Evolutionary conservation across 1,139 yeast species (phyloP), one percentile per base, ranked within the genome.

Genomic region (Blastobotrys niveus): DNA sequence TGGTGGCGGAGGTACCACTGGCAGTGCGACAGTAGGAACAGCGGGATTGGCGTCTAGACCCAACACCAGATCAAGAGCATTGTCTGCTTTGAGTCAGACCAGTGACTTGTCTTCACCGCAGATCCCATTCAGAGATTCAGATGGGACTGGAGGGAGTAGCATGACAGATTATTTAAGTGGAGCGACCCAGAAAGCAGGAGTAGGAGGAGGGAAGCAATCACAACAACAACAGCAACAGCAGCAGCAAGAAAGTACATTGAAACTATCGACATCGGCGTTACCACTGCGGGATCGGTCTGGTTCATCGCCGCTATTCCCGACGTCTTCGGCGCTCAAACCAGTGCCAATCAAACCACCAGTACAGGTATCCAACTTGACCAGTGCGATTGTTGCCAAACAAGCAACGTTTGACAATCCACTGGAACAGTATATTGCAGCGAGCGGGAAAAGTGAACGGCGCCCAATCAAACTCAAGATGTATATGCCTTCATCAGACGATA

Each of bases 391-490:
- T 33, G 60, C 56, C 36, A 61, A 59, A 43, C 58, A 56, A 40
- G 51, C 63, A 6, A 45, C 59, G 2, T 53, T 55, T 22, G 63
- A 59, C 25, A 65, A 68, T 48, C 73, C 74, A 1, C 57, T 70
- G 18, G 72, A 68, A 41, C 66, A 64, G 46, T 70, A 63, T 52
- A 59, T 66, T 18, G 61, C 60, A 22, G 71, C 71, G 0, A 62
- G 68, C 3, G 72, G 73, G 14, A 62, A 61, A 36, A 56, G 65
- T 30, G 64, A 63, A 40, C 58, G 62, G 20, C 52, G 57, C 24
- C 64, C 71, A 2, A 52, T 68, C n/a, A 47, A 43, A 20, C 55
- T 70, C 29, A 62, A 60, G 36, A 60, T 70, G 51, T 69, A 62
- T 51, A 59, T 70, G 56, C 71, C 71, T 1, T 49, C 60, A n/a